Conservation (phyloP, 2,329 filamentous ascomycete species). For the Leptographium radiaticola region DNA sequence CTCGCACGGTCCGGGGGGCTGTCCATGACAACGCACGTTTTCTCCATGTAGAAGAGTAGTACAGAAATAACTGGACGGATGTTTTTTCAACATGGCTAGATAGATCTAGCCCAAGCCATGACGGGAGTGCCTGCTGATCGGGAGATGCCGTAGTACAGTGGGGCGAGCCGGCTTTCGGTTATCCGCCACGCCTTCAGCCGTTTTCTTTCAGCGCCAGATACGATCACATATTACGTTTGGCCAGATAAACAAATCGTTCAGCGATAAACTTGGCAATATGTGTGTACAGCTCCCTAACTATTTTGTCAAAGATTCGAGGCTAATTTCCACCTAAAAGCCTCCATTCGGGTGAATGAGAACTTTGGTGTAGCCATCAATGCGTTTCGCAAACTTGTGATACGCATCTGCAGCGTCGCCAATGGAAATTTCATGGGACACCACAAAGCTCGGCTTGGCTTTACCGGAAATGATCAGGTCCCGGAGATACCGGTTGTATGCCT, state of each 20-base stretch:
- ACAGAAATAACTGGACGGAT: too few species aligned
- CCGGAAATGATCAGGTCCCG: background rate
- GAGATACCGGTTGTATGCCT: background rate
- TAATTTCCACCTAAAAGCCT: background rate
- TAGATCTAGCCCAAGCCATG: too few species aligned
- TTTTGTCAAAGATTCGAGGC: too few species aligned
- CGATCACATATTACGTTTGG: too few species aligned
- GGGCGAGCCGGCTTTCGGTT: too few species aligned
- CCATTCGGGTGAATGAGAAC: constrained; percentile 1
- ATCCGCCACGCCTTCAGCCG: too few species aligned
- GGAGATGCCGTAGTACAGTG: too few species aligned
- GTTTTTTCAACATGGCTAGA: too few species aligned
- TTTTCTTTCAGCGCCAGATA: too few species aligned
- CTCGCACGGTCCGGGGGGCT: background rate
- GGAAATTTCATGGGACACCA: background rate
- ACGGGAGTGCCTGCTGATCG: too few species aligned
- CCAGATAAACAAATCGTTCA: too few species aligned
- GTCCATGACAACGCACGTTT: background rate
- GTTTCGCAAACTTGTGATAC: background rate
- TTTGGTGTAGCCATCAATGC: constrained; percentile 2
- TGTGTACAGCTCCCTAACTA: background rate
- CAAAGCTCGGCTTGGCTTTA: constrained; percentile 1
- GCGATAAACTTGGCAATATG: background rate
- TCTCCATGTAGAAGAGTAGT: too few species aligned
- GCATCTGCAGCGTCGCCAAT: background rate